Conservation (phyloP, 2,329 filamentous ascomycete genomes). For the Sordariomycetes sp. region DNA sequence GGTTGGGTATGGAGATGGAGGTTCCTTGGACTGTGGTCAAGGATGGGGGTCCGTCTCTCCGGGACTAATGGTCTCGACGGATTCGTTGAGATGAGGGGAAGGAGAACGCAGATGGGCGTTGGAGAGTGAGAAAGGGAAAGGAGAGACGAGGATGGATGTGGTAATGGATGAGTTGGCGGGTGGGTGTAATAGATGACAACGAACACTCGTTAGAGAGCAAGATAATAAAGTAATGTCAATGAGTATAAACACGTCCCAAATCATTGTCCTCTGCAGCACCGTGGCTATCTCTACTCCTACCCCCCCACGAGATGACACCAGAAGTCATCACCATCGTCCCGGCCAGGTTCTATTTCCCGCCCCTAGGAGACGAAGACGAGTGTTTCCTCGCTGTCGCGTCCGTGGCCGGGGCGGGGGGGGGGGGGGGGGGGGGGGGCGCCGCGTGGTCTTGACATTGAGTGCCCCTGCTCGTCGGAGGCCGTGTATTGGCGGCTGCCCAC, state of each 20-base stretch:
- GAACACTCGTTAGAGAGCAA: not conserved
- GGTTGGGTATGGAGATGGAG: not conserved
- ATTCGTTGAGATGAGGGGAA: not conserved
- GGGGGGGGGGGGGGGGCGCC: too few species aligned
- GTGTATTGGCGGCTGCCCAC: too few species aligned
- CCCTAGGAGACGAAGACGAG: too few species aligned
- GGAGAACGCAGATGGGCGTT: not conserved
- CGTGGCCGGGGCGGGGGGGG: too few species aligned
- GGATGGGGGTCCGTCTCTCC: too few species aligned
- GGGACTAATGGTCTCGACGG: not conserved
- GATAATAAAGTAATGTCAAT: not conserved
- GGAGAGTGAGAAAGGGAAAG: not conserved
- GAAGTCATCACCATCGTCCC: too few species aligned
- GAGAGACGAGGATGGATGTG: not conserved
- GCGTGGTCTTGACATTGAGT: too few species aligned
- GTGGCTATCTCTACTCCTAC: not conserved
- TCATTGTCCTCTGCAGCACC: not conserved
- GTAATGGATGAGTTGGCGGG: not conserved
- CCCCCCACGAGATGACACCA: too few species aligned
- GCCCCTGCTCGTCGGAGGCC: too few species aligned
- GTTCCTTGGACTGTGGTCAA: not conserved
- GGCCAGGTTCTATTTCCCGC: too few species aligned
- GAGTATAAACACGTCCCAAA: not conserved
- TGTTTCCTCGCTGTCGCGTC: too few species aligned
- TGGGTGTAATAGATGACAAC: not conserved